These are phyloP conservation scores for Pleurotus eryngii DNA, from an alignment of 768 basidiomycete genomes.

Conservation along the genomic window DNA sequence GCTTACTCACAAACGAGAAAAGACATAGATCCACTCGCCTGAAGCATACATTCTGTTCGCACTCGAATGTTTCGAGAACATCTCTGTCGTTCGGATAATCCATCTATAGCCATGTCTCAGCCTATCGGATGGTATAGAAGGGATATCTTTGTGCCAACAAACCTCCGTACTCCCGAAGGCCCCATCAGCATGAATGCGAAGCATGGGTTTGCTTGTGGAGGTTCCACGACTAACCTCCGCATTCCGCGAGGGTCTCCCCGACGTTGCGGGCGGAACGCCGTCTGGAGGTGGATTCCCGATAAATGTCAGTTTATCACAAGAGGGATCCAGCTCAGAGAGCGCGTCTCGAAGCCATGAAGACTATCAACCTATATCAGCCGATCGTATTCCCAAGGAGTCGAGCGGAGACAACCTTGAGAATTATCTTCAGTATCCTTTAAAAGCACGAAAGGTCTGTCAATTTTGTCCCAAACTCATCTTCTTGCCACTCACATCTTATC, in stretches of 20 bases:
- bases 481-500: constrained; percentile 48
- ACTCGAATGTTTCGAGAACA: constrained; percentile 89
- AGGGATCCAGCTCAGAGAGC: constrained; percentile 85
- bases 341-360: constrained; percentile 95
- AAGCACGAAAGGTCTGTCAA: neutral
- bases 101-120: constrained; percentile 51
- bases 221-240: constrained; percentile 13
- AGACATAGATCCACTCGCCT: constrained; percentile 45
- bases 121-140: neutral
- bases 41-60: constrained; percentile 59
- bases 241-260: constrained; percentile 24
- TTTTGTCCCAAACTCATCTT: neutral
- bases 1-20: neutral
- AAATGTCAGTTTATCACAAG: constrained; percentile 82
- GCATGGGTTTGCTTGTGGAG: constrained; percentile 49
- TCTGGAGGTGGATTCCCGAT: constrained; percentile 63
- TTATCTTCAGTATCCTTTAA: constrained; percentile 70
- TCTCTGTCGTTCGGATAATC: constrained; percentile 94
- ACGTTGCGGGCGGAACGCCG: constrained; percentile 10
- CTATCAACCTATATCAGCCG: constrained; percentile 20
- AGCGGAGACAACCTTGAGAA: constrained; percentile 62
- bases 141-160: neutral
- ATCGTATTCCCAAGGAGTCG: neutral
- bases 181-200: constrained; percentile 79
- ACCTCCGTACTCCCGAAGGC: constrained; percentile 87